These are phyloP conservation scores for Debaryomyces subglobosus DNA, from an alignment of 1,139 yeast species.

Conservation along the genomic window DNA sequence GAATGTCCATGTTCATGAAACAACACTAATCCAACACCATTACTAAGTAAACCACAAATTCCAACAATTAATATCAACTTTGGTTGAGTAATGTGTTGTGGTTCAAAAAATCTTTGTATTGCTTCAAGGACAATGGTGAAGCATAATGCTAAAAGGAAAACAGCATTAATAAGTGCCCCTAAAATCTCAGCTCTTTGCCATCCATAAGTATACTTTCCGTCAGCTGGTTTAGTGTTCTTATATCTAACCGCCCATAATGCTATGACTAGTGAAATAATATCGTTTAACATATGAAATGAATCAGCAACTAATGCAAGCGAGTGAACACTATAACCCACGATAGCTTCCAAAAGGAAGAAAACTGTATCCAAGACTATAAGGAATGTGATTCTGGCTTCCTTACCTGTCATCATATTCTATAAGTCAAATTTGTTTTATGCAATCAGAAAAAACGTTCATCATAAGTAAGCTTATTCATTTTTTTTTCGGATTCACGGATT, in stretches of 20 bases:
- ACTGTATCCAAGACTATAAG: constrained; percentile 75
- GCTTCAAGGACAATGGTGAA: constrained; percentile 93
- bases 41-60: constrained; percentile 76
- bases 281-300: constrained; percentile 96
- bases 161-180: constrained; percentile 93
- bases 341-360: constrained; percentile 84
- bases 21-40: constrained; percentile 77
- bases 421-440: neutral
- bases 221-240: constrained; percentile 80
- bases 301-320: constrained; percentile 94
- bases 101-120: constrained; percentile 81
- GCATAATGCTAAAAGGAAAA: constrained; percentile 87
- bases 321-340: constrained; percentile 85
- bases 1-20: constrained; percentile 91
- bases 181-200: constrained; percentile 96
- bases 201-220: constrained; percentile 88
- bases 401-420: constrained; percentile 39
- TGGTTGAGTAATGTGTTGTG: constrained; percentile 80
- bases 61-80: constrained; percentile 82
- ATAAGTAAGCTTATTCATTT: neutral
- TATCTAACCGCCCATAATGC: constrained; percentile 97
- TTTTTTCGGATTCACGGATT: neutral
- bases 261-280: constrained; percentile 82
- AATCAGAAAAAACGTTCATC: neutral
- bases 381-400: constrained; percentile 74